Conservation (phyloP, 2,329 filamentous ascomycete genomes). For the Beauveria scarabaeidicola region DNA sequence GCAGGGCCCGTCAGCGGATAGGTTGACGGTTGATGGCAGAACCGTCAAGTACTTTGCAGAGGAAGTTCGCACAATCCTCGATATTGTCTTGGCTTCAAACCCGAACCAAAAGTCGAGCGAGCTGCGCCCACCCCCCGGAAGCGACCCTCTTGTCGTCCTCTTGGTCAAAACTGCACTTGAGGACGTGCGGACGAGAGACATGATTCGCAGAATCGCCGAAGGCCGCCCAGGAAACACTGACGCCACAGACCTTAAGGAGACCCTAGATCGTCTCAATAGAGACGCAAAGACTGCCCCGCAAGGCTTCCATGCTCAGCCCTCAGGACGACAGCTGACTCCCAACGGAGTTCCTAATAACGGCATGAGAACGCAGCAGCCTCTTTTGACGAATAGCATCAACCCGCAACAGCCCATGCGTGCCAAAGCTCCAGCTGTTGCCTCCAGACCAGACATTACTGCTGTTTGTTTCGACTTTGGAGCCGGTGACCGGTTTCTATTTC, state of each 20-base stretch:
- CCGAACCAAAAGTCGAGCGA: conserved; percentile 46
- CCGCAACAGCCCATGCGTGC: conserved; percentile 48
- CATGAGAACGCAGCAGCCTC: conserved; percentile 13
- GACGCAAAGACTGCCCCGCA: conserved; percentile 30
- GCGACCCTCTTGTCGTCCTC: conserved; percentile 47
- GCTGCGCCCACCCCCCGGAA: conserved; percentile 43
- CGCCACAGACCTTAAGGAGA: conserved; percentile 43
- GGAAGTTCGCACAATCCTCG: conserved; percentile 48
- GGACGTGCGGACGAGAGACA: conserved; percentile 37
- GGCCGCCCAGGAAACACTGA: conserved; percentile 43
- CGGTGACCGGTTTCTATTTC: conserved; percentile 71
- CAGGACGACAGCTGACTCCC: conserved; percentile 16
- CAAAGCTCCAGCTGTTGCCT: conserved; percentile 46
- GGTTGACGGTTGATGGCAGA: conserved; percentile 44
- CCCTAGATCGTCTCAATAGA: conserved; percentile 40
- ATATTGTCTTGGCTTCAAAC: conserved; percentile 51
- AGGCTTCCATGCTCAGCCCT: conserved; percentile 19
- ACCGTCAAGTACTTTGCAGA: conserved; percentile 53
- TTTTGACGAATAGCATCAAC: conserved; percentile 22
- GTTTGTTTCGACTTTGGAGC: conserved; percentile 63
- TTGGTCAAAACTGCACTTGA: conserved; percentile 51
- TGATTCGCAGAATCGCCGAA: conserved; percentile 46
- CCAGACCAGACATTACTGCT: conserved; percentile 55
- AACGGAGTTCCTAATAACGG: conserved; percentile 26
- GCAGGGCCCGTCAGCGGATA: conserved; percentile 45